Evolutionary conservation across 2,329 filamentous ascomycete genomes (phyloP).

Genomic region (Mycosphaerella arachidis): DNA sequence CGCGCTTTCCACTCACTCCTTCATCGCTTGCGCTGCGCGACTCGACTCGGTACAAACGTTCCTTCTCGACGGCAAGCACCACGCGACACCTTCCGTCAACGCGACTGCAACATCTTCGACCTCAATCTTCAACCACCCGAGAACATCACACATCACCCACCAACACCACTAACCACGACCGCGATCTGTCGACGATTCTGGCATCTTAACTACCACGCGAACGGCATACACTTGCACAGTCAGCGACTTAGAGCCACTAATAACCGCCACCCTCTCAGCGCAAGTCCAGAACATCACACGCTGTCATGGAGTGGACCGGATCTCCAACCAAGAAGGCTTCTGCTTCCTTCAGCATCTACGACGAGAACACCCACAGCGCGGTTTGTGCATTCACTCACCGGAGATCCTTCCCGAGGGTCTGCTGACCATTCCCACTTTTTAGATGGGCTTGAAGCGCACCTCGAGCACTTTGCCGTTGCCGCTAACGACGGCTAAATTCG

Average conservation of each 20-base stretch:
- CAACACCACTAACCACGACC: neutral
- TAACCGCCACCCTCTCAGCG: neutral
- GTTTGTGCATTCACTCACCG: constrained; percentile 14
- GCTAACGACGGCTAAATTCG: constrained; percentile 36
- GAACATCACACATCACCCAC: neutral
- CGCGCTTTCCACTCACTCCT: constrained; percentile 2
- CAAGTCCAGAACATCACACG: constrained; percentile 6
- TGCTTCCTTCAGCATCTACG: constrained; percentile 20
- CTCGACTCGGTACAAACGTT: neutral
- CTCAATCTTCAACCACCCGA: neutral
- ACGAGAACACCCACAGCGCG: constrained; percentile 20
- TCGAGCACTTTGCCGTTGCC: constrained; percentile 26
- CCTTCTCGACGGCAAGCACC: neutral
- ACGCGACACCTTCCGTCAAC: constrained; percentile 5
- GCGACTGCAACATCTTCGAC: neutral
- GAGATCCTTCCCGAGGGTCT: constrained; percentile 5
- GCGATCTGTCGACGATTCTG: constrained; percentile 2
- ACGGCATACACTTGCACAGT: constrained; percentile 1
- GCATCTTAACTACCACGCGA: constrained; percentile 3
- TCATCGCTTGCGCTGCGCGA: neutral
- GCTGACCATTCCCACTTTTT: constrained; percentile 8
- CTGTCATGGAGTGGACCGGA: constrained; percentile 21
- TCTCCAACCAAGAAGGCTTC: constrained; percentile 22
- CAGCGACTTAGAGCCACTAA: neutral
- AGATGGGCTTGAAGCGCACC: constrained; percentile 24